These are phyloP conservation scores for Monilinia aucupariae DNA, from an alignment of 2,329 filamentous ascomycete genomes.

Conservation along the genomic window DNA sequence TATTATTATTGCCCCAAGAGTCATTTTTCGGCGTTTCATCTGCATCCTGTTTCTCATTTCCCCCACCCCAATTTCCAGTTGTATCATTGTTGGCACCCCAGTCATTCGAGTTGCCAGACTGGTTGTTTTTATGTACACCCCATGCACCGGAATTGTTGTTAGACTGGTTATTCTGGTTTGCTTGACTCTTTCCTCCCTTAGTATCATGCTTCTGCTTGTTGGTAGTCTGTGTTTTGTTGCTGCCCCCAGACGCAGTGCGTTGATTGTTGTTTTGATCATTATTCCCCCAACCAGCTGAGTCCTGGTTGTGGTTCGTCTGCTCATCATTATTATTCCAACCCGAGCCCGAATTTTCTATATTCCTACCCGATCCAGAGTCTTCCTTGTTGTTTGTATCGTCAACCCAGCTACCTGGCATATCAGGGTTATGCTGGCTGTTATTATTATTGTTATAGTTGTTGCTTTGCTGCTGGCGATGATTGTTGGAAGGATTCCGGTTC, in stretches of 20 bases:
- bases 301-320: background rate
- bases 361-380: background rate
- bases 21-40: background rate
- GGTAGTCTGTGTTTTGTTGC: conserved; percentile 8
- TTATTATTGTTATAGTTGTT: background rate
- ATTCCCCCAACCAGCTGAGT: conserved; percentile 10
- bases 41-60: background rate
- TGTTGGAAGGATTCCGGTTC: background rate
- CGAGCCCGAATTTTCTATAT: background rate
- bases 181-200: background rate
- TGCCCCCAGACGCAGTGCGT: conserved; percentile 8
- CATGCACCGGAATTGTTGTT: conserved; percentile 19
- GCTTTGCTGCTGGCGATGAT: background rate
- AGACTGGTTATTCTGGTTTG: conserved; percentile 8
- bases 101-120: background rate
- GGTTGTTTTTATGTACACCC: conserved; percentile 1
- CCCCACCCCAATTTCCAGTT: background rate
- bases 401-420: conserved; percentile 20
- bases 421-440: conserved; percentile 2
- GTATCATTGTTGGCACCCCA: conserved; percentile 21
- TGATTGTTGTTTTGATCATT: conserved; percentile 20
- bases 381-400: conserved; percentile 15
- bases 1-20: conserved; percentile 2
- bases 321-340: conserved; percentile 1
- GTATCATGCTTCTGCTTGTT: conserved; percentile 11